These are phyloP conservation scores for Cyclostephanos tholiformis DNA, from an alignment of 108 stramenopile genomes.

Conservation along the genomic window DNA sequence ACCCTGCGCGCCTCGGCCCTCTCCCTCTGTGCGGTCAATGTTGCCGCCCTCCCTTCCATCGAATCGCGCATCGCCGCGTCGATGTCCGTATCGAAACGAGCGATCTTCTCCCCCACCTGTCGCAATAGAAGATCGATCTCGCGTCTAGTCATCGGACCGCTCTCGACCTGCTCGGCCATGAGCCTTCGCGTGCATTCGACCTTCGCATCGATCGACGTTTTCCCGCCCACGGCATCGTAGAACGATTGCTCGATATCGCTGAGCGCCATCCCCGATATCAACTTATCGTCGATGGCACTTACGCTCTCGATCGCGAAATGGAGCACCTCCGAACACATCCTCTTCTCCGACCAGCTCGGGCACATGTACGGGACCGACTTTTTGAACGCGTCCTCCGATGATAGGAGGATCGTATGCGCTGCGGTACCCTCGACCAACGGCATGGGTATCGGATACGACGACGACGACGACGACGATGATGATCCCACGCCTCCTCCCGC, in stretches of 20 bases:
- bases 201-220: constrained; percentile 52
- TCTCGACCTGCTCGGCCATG: constrained; percentile 72
- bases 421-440: constrained; percentile 62
- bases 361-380: constrained; percentile 63
- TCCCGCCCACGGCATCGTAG: constrained; percentile 66
- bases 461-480: background rate
- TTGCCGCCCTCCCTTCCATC: constrained; percentile 54
- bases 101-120: constrained; percentile 68
- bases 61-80: constrained; percentile 44
- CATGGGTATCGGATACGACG: constrained; percentile 16
- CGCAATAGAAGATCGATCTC: constrained; percentile 53
- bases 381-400: constrained; percentile 69
- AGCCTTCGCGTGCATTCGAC: constrained; percentile 47
- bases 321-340: constrained; percentile 53
- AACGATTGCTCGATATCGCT: constrained; percentile 70
- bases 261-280: constrained; percentile 68
- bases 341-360: constrained; percentile 88
- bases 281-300: constrained; percentile 65
- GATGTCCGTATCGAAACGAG: constrained; percentile 53
- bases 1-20: constrained; percentile 56
- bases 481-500: constrained; percentile 15
- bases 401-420: constrained; percentile 66
- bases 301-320: constrained; percentile 55
- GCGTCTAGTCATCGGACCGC: constrained; percentile 51
- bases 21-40: constrained; percentile 37